Conservation (phyloP, 306 rosid species). For the Trifolium dubium region DNA sequence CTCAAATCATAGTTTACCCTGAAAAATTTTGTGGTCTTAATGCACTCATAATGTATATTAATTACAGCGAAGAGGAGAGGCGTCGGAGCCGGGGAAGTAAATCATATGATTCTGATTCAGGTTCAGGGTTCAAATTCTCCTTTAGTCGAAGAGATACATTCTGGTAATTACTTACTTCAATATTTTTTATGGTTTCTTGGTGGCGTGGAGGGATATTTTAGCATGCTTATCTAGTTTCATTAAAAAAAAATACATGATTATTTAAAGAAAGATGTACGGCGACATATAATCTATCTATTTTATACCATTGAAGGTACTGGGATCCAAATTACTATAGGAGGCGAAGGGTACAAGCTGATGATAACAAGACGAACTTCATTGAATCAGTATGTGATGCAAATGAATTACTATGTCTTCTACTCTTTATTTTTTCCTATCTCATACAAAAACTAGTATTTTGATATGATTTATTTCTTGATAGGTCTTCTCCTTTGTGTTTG, state of each 20-base stretch:
- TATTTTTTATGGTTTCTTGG: neutral
- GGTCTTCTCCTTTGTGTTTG: conserved; percentile 97
- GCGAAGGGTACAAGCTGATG: conserved; percentile 67
- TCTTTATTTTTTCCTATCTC: neutral
- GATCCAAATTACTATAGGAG: conserved; percentile 94
- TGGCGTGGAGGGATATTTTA: neutral
- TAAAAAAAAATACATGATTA: neutral
- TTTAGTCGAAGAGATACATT: conserved; percentile 40
- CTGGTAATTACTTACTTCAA: conserved; percentile 60
- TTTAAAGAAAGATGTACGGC: conserved; percentile 38
- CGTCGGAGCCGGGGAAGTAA: conserved; percentile 85
- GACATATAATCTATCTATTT: conserved; percentile 31
- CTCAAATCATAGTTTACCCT: neutral
- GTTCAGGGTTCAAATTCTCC: conserved; percentile 78
- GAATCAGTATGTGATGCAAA: conserved; percentile 78
- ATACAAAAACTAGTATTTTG: conserved; percentile 30
- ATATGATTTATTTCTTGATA: conserved; percentile 44
- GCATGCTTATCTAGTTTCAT: conserved; percentile 22
- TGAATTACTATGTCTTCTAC: conserved; percentile 32
- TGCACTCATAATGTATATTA: conserved; percentile 37
- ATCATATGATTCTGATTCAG: conserved; percentile 77
- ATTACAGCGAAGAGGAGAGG: conserved; percentile 89
- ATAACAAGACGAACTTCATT: conserved; percentile 78
- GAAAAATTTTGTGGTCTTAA: conserved; percentile 24
- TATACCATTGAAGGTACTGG: conserved; percentile 78